phyloP scores from a whole-genome alignment of 129 eudicot species.

The Helichrysum umbraculigerum region DNA sequence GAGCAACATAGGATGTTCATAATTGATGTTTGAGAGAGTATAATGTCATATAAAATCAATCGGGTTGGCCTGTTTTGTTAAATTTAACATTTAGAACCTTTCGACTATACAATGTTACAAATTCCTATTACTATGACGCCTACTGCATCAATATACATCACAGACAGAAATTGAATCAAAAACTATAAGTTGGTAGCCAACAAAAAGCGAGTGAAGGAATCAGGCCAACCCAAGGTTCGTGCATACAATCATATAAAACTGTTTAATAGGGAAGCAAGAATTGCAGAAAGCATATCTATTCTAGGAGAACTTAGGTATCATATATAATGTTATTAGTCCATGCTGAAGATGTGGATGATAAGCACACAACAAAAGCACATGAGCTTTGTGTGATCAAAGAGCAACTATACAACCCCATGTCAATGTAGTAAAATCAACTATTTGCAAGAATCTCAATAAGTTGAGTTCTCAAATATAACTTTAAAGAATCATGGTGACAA shows the following conservation, averaged over 20 bases:
- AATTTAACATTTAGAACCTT: not conserved
- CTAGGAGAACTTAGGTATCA: not conserved
- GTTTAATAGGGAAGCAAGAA: not conserved
- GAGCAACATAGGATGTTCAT: conserved; percentile 2
- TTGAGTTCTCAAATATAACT: too few species aligned
- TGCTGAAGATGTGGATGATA: too few species aligned
- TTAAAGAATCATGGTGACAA: too few species aligned
- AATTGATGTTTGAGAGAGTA: conserved; percentile 1
- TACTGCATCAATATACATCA: not conserved
- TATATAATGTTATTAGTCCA: too few species aligned
- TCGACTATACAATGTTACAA: not conserved
- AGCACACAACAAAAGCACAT: not conserved
- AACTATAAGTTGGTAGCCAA: not conserved
- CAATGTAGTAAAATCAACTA: too few species aligned
- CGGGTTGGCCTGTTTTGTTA: not conserved
- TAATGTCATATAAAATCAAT: not conserved
- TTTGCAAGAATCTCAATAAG: too few species aligned
- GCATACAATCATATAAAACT: not conserved
- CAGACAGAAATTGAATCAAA: not conserved
- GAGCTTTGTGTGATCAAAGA: not conserved
- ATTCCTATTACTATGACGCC: not conserved
- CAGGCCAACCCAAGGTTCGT: not conserved
- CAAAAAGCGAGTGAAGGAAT: not conserved
- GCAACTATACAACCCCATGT: too few species aligned
- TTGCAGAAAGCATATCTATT: not conserved